Evolutionary conservation across 164 flowering plant species (phyloP).

Genomic region (Vitis vinifera): ASM3070453v1 NC_081820.1:1812501-1813000

Average conservation of each 20-base stretch:
- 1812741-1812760: slow-evolving; percentile 44
- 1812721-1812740: slow-evolving; percentile 94
- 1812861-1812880: slow-evolving; percentile 72
- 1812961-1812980: slow-evolving; percentile 61
- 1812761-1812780: slow-evolving; percentile 38
- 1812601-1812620: slow-evolving; percentile 16
- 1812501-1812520: slow-evolving; percentile 67
- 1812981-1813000: not conserved
- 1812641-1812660: slow-evolving; percentile 23
- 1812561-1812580: slow-evolving; percentile 62
- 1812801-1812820: slow-evolving; percentile 15
- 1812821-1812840: slow-evolving; percentile 16
- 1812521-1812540: slow-evolving; percentile 35
- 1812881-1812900: slow-evolving; percentile 95
- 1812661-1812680: slow-evolving; percentile 6
- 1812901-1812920: slow-evolving; percentile 96
- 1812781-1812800: slow-evolving; percentile 27
- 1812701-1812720: slow-evolving; percentile 53
- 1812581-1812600: slow-evolving; percentile 28
- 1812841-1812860: slow-evolving; percentile 72
- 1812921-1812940: slow-evolving; percentile 95
- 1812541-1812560: slow-evolving; percentile 22
- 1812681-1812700: slow-evolving; percentile 29
- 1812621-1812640: slow-evolving; percentile 3
- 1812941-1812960: slow-evolving; percentile 97